Evolutionary conservation across 768 basidiomycete genomes (phyloP).

Genomic region (Tylopilus intermedius): DNA sequence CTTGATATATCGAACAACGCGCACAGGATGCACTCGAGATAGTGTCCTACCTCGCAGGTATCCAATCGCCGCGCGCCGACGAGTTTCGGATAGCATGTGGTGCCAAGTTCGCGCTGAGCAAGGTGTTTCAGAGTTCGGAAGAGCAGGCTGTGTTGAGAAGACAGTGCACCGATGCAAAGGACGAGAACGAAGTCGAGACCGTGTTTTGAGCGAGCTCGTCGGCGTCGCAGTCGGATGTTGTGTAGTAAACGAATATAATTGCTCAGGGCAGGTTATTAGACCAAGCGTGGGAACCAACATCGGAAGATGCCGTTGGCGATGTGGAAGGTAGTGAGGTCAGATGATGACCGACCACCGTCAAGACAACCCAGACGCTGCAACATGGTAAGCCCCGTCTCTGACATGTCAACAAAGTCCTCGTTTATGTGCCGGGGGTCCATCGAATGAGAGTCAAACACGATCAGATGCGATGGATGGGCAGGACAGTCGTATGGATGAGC

Average conservation of each 20-base stretch:
- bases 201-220: conserved; percentile 14
- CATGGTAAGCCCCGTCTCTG: conserved; percentile 27
- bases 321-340: conserved; percentile 3
- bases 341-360: conserved; percentile 19
- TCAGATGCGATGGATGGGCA: conserved; percentile 7
- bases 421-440: conserved; percentile 1
- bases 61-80: conserved; percentile 49
- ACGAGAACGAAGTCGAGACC: conserved; percentile 21
- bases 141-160: conserved; percentile 44
- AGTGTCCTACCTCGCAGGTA: conserved; percentile 43
- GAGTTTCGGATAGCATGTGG: conserved; percentile 59
- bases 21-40: conserved; percentile 49
- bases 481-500: conserved; percentile 7
- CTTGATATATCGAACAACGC: not conserved
- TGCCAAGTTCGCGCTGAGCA: conserved; percentile 53
- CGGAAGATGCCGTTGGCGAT: conserved; percentile 21
- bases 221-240: not conserved
- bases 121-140: conserved; percentile 54
- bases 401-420: not conserved
- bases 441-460: not conserved
- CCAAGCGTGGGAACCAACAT: conserved; percentile 16
- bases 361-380: conserved; percentile 21
- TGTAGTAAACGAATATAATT: not conserved
- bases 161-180: conserved; percentile 17
- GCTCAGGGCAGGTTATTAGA: conserved; percentile 26